These are phyloP conservation scores for Torulaspora indica DNA, from an alignment of 805 yeast species.

Conservation along the genomic window DNA sequence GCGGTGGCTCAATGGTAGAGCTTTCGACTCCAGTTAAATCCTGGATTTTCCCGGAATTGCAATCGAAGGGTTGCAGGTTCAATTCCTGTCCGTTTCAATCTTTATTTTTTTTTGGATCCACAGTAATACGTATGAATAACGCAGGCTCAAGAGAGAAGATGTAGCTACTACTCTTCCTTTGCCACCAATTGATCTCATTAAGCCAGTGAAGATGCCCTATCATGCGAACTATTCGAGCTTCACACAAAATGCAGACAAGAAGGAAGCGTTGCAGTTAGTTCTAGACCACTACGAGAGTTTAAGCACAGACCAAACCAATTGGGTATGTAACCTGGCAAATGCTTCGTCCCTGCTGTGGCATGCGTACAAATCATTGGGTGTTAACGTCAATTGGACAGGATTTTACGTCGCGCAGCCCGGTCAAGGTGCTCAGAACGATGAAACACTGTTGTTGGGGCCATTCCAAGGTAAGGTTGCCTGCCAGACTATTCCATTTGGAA, in stretches of 20 bases:
- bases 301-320: conserved; percentile 57
- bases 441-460: conserved; percentile 74
- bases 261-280: conserved; percentile 55
- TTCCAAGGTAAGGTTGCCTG: conserved; percentile 97
- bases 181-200: not conserved
- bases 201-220: conserved; percentile 26
- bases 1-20: conserved; percentile 61
- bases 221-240: conserved; percentile 78
- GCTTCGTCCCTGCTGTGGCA: conserved; percentile 86
- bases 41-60: conserved; percentile 27
- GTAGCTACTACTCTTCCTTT: not conserved
- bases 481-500: conserved; percentile 70
- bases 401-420: conserved; percentile 59
- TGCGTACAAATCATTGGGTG: conserved; percentile 60
- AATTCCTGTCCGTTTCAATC: conserved; percentile 60
- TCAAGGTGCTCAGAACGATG: conserved; percentile 12
- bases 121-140: not conserved
- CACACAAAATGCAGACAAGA: conserved; percentile 35
- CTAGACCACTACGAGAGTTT: conserved; percentile 63
- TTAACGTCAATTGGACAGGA: conserved; percentile 86
- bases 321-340: conserved; percentile 88
- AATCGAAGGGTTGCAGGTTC: conserved; percentile 67
- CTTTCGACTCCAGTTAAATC: conserved; percentile 49
- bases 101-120: conserved; percentile 23
- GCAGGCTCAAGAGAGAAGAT: not conserved